Percentiles rank a stretch among this genome's conserved stretches.
These are phyloP conservation scores for Cryptococcus jaspeensis DNA, from an alignment of 1,284 basidiomycete genomes.

Conservation along the genomic window DNA sequence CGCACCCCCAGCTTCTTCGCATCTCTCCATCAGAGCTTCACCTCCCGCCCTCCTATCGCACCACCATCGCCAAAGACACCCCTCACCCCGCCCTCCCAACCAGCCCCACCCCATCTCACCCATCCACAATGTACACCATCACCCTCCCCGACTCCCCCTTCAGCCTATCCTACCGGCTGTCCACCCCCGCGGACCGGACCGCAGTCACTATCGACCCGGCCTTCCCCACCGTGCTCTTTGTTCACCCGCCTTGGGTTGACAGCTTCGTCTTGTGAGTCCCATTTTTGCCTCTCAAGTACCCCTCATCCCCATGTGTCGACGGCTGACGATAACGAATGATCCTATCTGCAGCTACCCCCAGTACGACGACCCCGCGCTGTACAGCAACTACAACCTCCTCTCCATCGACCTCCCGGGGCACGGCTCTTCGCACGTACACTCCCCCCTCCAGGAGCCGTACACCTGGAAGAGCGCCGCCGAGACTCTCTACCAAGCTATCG, in stretches of 20 bases:
- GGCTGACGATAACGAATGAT: conserved; percentile 1
- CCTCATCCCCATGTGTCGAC: not conserved
- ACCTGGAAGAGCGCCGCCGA: conserved; percentile 12
- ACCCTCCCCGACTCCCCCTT: conserved; percentile 5
- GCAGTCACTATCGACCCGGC: conserved; percentile 12
- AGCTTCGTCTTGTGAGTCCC: conserved; percentile 20
- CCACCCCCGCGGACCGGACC: conserved; percentile 5
- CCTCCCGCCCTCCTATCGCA: not conserved
- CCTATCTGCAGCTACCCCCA: conserved; percentile 31
- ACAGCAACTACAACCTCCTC: conserved; percentile 28
- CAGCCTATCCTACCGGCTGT: conserved; percentile 10
- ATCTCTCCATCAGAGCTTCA: no score
- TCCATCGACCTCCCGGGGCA: conserved; percentile 30
- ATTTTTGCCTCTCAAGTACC: no score
- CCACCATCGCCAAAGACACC: no score
- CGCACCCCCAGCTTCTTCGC: no score
- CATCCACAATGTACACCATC: not conserved
- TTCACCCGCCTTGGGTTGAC: conserved; percentile 20
- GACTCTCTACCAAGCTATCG: conserved; percentile 2
- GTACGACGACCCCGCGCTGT: conserved; percentile 28
- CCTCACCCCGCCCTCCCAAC: no score
- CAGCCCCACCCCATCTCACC: not conserved
- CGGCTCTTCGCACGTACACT: conserved; percentile 16
- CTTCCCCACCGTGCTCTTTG: conserved; percentile 16
- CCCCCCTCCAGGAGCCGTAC: conserved; percentile 4